Base-by-base conservation (phyloP, 2,329 filamentous ascomycete genomes). In the Cordyceps farinosa region DNA sequence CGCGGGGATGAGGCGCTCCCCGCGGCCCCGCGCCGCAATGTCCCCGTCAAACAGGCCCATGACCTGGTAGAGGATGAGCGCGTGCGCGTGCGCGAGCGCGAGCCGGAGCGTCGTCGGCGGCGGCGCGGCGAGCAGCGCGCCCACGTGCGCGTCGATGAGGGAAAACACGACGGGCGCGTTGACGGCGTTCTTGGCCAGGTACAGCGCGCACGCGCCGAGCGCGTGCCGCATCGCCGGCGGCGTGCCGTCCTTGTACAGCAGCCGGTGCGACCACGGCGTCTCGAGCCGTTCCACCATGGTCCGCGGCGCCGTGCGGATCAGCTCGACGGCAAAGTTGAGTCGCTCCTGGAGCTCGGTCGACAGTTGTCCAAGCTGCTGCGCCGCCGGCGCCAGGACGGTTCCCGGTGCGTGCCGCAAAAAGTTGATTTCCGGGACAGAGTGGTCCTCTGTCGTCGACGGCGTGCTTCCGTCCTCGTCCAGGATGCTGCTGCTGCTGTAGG, bases 201-300 rank as follows among this genome's bases (percentile, higher is more conserved):
- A 84, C 0, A 87, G 71, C 1, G 82, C 81, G 68, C 83, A 86
- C 32, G 79, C 78, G 4, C 82, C 77, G 64, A 81, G 74, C 0
- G 80, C 82, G 66, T 86, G 82, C 74, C 84, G 79, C 67, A 86
- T 78, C 0, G 70, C 74, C 36, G 72, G 72, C 1, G 84, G 84
- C 81, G 86, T 84, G 9, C 69, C 62, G 2, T 80, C 75, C n/a
- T 73, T 73, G 64, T 84, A 86, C 0, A 87, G 72, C n/a, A 74
- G 69, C 0, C 74, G 73, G 65, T 87, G 84, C 36, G 75, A 79
- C 84, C 84, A 87, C 0, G 82, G 81, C 0, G 82, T 83, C 56
- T 78, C 72, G 17, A 76, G 82, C 52, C 80, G 75, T 9, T 76
- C 64, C 0, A 85, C 78, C 78, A 86, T 82, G 52, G 66, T 76